These are phyloP conservation scores for Gillenia trifoliata DNA, from an alignment of 306 rosid genomes.

Conservation along the genomic window DNA sequence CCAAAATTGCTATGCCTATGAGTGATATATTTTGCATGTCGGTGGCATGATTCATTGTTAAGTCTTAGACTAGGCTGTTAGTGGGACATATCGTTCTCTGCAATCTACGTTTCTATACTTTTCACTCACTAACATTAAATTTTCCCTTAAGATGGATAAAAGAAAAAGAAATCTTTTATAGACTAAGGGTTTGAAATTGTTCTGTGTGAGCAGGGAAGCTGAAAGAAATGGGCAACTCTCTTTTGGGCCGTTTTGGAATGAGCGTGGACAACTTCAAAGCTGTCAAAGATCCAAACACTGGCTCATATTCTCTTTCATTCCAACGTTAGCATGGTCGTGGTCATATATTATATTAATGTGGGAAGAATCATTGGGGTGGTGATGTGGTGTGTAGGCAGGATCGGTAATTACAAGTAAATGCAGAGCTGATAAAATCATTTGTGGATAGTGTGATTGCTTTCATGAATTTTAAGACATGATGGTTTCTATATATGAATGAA, in stretches of 20 bases:
- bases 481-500: background rate
- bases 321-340: conserved; percentile 37
- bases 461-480: background rate
- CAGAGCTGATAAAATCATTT: background rate
- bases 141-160: background rate
- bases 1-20: background rate
- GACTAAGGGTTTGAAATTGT: background rate
- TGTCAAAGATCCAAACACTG: conserved; percentile 86
- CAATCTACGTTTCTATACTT: background rate
- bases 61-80: background rate
- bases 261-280: conserved; percentile 83
- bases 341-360: background rate
- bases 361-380: background rate
- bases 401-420: background rate
- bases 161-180: background rate
- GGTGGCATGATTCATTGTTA: too few relatives aligned
- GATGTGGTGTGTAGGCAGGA: background rate
- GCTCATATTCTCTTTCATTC: conserved; percentile 82
- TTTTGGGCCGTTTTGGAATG: conserved; percentile 94
- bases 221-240: conserved; percentile 88
- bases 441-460: background rate
- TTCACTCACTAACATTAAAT: background rate
- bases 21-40: background rate
- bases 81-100: background rate
- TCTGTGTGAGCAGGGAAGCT: conserved; percentile 52